These are phyloP conservation scores for Lagenidium giganteum DNA, from an alignment of 352 stramenopile species.

Conservation along the genomic window DNA sequence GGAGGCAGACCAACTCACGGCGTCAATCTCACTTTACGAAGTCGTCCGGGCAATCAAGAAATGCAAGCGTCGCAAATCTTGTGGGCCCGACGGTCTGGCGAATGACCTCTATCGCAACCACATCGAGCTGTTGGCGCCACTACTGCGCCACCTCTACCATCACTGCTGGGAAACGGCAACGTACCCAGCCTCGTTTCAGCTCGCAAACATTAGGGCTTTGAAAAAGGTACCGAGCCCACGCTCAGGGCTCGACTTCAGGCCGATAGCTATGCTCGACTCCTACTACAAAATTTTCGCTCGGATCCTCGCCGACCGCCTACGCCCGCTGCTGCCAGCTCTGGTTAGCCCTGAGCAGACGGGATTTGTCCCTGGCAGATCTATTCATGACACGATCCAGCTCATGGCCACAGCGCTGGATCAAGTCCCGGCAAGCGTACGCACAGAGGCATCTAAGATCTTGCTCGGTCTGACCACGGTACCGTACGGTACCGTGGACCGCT, in stretches of 20 bases:
- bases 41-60: neutral
- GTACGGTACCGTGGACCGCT: slow-evolving; percentile 5
- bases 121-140: neutral
- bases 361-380: slow-evolving; percentile 3
- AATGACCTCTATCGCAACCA: slow-evolving; percentile 12
- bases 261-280: slow-evolving; percentile 7
- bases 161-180: neutral
- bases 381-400: slow-evolving; percentile 8
- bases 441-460: no score
- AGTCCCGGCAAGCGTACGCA: no score
- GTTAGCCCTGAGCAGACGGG: slow-evolving; percentile 6
- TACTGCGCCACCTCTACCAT: neutral
- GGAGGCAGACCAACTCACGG: no score
- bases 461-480: slow-evolving; percentile 13
- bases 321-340: neutral
- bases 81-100: slow-evolving; percentile 2
- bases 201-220: neutral
- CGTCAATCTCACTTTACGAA: neutral
- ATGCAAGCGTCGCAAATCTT: slow-evolving; percentile 1
- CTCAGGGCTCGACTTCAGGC: slow-evolving; percentile 5
- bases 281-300: slow-evolving; percentile 16
- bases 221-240: neutral
- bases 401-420: neutral
- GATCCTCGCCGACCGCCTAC: slow-evolving; percentile 2
- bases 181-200: neutral